A percentile compares a stretch with the other conserved stretches of the same genome.
phyloP scores from a whole-genome alignment of 495 filamentous ascomycete genomes.

The Tuber indicum region DNA sequence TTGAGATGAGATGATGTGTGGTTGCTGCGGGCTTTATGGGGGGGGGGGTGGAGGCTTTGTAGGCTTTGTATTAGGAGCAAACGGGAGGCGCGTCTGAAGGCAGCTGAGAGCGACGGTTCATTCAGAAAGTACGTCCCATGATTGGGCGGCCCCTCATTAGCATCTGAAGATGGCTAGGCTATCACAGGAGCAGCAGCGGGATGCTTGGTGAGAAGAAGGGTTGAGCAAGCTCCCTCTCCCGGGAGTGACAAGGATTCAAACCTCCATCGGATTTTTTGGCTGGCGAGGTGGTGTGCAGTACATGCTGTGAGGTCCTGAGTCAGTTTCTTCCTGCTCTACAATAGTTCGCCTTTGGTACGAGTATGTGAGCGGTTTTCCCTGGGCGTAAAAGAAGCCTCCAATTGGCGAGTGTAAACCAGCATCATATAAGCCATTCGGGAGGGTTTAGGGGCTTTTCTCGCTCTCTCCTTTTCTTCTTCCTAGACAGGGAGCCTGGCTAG shows the following conservation, averaged over 20 bases:
- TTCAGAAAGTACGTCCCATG: neutral
- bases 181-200: neutral
- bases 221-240: neutral
- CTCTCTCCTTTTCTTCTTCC: neutral
- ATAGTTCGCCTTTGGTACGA: neutral
- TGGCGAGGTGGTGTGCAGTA: constrained; percentile 22
- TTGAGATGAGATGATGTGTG: constrained; percentile 30
- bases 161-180: neutral
- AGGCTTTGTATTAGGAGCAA: neutral
- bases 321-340: constrained; percentile 13
- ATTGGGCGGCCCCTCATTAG: constrained; percentile 13
- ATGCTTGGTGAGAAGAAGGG: neutral
- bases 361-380: constrained; percentile 13
- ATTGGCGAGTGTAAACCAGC: constrained; percentile 3
- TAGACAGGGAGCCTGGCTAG: neutral
- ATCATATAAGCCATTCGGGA: constrained; percentile 8
- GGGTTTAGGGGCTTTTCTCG: constrained; percentile 19
- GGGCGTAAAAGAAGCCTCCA: constrained; percentile 10
- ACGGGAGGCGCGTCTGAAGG: neutral
- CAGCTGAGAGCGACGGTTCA: constrained; percentile 21
- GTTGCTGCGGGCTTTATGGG: constrained; percentile 24
- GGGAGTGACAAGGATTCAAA: constrained; percentile 15
- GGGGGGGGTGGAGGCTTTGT: neutral
- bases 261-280: constrained; percentile 17
- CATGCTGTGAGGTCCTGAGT: constrained; percentile 28